Percentiles rank a stretch among this genome's conserved stretches.
phyloP scores from a whole-genome alignment of 805 yeast genomes.

The Ogataea paraovalis region DNA sequence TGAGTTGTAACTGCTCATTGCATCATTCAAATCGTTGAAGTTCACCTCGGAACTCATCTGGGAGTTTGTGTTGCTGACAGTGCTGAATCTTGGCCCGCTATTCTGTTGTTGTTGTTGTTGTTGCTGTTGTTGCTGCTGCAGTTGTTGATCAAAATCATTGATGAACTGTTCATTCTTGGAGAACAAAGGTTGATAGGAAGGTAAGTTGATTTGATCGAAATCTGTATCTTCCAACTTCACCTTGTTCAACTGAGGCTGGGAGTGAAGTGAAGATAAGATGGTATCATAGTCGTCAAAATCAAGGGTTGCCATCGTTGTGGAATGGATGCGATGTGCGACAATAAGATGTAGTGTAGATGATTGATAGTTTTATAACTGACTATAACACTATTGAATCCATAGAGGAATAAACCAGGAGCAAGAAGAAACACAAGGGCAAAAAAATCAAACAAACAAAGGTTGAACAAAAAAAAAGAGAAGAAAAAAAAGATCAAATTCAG shows the following conservation, averaged over 20 bases:
- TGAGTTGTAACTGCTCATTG: conserved; percentile 27
- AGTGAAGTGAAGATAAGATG: conserved; percentile 25
- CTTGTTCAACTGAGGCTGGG: background rate
- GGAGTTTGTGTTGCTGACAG: conserved; percentile 18
- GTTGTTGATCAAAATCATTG: conserved; percentile 1
- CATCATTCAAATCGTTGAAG: conserved; percentile 30
- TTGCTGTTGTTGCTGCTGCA: conserved; percentile 4
- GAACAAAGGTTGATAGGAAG: background rate
- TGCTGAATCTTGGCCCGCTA: conserved; percentile 15
- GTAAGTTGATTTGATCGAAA: background rate
- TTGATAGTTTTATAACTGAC: too few species aligned
- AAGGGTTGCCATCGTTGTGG: conserved; percentile 21
- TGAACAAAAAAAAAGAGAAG: too few species aligned
- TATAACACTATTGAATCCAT: too few species aligned
- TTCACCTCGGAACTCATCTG: conserved; percentile 25
- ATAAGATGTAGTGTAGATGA: background rate
- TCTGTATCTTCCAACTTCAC: conserved; percentile 1
- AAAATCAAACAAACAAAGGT: too few species aligned
- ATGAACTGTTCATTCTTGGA: background rate
- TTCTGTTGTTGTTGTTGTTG: conserved; percentile 9
- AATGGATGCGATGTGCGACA: background rate
- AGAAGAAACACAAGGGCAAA: too few species aligned
- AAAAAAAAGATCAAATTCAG: too few species aligned
- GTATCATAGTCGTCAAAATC: conserved; percentile 31
- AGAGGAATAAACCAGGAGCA: too few species aligned